Conservation (phyloP, 202 grass and related monocot genomes). For the Zizania palustris region DNA sequence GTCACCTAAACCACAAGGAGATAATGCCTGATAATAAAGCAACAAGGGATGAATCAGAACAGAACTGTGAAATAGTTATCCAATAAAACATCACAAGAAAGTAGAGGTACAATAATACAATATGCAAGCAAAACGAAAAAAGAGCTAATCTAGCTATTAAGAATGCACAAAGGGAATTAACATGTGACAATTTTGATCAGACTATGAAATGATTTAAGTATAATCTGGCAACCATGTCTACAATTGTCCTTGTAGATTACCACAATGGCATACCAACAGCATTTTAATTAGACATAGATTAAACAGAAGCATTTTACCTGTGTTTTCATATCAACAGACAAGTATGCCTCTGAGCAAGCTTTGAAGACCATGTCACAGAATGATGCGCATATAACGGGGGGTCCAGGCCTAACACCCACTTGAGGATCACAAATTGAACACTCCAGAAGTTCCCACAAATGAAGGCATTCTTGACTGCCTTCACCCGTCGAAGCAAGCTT, state of each 20-base stretch:
- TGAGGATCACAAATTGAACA: conserved; percentile 85
- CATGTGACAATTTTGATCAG: not conserved
- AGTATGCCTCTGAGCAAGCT: conserved; percentile 80
- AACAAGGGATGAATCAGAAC: conserved; percentile 41
- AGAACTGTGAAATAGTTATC: conserved; percentile 10
- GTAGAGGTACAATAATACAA: not conserved
- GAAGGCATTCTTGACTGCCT: conserved; percentile 76
- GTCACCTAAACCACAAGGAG: conserved; percentile 90
- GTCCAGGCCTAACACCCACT: conserved; percentile 68
- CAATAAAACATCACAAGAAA: not conserved
- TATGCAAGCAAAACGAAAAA: conserved; percentile 20
- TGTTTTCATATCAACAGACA: conserved; percentile 69
- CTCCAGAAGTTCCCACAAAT: conserved; percentile 94
- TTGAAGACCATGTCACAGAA: conserved; percentile 87
- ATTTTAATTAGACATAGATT: not conserved
- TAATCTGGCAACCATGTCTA: not conserved
- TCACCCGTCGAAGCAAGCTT: conserved; percentile 88
- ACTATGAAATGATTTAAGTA: conserved; percentile 24
- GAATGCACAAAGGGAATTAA: conserved; percentile 13
- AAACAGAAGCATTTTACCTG: conserved; percentile 55
- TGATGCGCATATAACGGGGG: conserved; percentile 71
- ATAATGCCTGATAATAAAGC: conserved; percentile 65
- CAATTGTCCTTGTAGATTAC: conserved; percentile 13
- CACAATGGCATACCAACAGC: conserved; percentile 21
- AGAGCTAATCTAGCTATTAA: conserved; percentile 11